A percentile compares a stretch with the other conserved stretches of the same genome.
Evolutionary conservation across 768 basidiomycete species (phyloP).

Genomic region (Termitomyces sp.): DNA sequence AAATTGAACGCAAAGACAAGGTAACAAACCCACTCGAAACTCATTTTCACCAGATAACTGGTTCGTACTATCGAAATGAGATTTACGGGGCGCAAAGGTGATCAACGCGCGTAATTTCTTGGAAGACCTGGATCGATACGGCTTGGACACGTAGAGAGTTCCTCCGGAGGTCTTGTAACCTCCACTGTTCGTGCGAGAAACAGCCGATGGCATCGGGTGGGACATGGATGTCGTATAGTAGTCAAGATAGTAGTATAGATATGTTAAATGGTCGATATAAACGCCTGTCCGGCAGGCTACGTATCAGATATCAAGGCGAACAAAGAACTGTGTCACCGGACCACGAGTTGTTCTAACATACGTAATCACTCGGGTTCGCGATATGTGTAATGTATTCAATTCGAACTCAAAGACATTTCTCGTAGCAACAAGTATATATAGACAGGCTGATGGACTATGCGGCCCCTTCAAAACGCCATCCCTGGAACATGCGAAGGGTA

Average conservation of each 20-base stretch:
- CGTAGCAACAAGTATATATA: background rate
- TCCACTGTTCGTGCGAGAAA: conserved; percentile 22
- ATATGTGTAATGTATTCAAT: background rate
- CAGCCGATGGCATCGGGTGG: background rate
- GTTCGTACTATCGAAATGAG: conserved; percentile 81
- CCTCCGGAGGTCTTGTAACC: conserved; percentile 53
- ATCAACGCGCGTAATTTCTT: conserved; percentile 80
- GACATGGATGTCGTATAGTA: conserved; percentile 1
- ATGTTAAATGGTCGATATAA: background rate
- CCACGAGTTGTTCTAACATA: background rate
- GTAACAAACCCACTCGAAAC: conserved; percentile 61
- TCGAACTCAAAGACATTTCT: background rate
- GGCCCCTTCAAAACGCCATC: conserved; percentile 46
- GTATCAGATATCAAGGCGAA: background rate
- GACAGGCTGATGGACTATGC: conserved; percentile 22
- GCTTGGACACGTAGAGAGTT: conserved; percentile 70
- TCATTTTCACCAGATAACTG: conserved; percentile 70
- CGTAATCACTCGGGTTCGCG: background rate
- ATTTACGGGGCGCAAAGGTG: conserved; percentile 83
- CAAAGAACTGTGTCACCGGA: background rate
- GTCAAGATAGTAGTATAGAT: background rate
- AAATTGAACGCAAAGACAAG: background rate
- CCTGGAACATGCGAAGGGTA: conserved; percentile 31
- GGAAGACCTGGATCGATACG: conserved; percentile 65
- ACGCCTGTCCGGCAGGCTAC: background rate